Percentiles rank a stretch among this genome's conserved stretches.
phyloP scores from a whole-genome alignment of 106 monocot genomes.

The Dendrobium chrysotoxum region DNA sequence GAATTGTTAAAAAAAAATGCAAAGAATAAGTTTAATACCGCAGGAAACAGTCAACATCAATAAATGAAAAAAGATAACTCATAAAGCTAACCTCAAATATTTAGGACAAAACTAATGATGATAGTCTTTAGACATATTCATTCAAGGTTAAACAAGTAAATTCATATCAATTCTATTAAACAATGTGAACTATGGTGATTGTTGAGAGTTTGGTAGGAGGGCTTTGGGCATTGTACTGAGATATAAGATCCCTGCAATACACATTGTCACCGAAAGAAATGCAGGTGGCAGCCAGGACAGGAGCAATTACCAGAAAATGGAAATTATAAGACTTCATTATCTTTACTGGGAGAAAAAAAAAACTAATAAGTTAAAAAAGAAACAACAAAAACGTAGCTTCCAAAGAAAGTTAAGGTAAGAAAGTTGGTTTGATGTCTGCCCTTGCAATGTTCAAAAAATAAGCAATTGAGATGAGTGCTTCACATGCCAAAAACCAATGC shows the following conservation, averaged over 20 bases:
- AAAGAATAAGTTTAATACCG: background rate
- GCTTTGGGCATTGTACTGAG: background rate
- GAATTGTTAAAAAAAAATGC: background rate
- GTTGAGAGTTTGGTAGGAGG: background rate
- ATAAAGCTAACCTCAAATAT: background rate
- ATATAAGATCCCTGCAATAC: background rate
- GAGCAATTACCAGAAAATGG: background rate
- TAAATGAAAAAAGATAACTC: background rate
- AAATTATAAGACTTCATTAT: background rate
- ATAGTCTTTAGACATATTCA: background rate
- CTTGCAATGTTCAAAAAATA: background rate
- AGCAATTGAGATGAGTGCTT: background rate
- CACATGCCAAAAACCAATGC: too few species aligned
- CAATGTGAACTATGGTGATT: background rate
- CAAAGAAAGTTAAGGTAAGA: background rate
- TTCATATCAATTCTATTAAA: background rate
- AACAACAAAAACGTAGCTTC: background rate
- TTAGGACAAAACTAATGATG: background rate
- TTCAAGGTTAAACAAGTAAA: background rate
- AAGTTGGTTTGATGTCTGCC: background rate
- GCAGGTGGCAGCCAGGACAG: background rate
- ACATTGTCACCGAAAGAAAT: background rate
- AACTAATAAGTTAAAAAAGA: background rate
- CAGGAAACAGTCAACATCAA: background rate
- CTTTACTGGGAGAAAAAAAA: background rate